phyloP scores from a whole-genome alignment of 2,329 filamentous ascomycete genomes.

The Kalaharituber pfeilii region DNA sequence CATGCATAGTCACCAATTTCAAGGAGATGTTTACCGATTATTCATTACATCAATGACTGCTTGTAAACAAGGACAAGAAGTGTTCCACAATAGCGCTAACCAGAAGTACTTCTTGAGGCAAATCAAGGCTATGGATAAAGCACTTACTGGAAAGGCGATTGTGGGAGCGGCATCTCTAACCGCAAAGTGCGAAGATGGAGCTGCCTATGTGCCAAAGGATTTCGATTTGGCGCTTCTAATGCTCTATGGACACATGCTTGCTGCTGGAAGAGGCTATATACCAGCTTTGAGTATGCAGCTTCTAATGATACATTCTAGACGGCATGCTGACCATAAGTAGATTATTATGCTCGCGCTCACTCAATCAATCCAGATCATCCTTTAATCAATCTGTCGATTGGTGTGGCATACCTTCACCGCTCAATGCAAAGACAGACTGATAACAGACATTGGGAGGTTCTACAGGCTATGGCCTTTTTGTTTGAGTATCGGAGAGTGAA shows the following conservation, averaged over 20 bases:
- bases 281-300: constrained; percentile 51
- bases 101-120: constrained; percentile 87
- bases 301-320: not conserved
- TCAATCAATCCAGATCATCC: constrained; percentile 60
- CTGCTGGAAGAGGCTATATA: constrained; percentile 64
- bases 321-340: constrained; percentile 25
- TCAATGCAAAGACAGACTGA: constrained; percentile 76
- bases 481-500: constrained; percentile 41
- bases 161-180: constrained; percentile 18
- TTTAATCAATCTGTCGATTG: constrained; percentile 64
- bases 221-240: constrained; percentile 70
- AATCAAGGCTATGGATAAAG: constrained; percentile 73
- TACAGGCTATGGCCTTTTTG: constrained; percentile 71
- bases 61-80: constrained; percentile 19
- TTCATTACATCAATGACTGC: constrained; percentile 20
- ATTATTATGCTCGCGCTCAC: constrained; percentile 68
- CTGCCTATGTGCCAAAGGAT: constrained; percentile 30
- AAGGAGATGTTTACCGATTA: constrained; percentile 58
- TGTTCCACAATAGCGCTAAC: constrained; percentile 23
- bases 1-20: constrained; percentile 63
- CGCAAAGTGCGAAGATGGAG: constrained; percentile 26
- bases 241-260: constrained; percentile 79
- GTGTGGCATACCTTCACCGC: constrained; percentile 71
- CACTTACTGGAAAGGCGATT: constrained; percentile 36
- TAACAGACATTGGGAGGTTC: constrained; percentile 72